Evolutionary conservation across 2,329 filamentous ascomycete species (phyloP), one percentile per base, ranked within the genome.

Genomic region (Talaromyces rugulosus): DNA sequence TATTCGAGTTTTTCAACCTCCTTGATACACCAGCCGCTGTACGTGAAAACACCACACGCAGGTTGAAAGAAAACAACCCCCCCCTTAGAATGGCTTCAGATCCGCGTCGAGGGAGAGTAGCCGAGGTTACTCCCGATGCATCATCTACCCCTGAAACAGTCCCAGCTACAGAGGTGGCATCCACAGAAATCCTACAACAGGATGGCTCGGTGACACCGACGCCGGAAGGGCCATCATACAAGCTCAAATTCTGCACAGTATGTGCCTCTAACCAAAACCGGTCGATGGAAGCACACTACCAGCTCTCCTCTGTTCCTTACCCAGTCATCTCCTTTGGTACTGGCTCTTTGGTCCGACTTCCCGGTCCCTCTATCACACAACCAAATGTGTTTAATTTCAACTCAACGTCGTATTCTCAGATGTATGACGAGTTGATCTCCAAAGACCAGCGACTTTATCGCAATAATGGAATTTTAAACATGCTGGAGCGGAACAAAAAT

Each of bases 201-300:
- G 58, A 69, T 58, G 56, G 60, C 44, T 31, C 65, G 14, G 31
- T 55, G 12, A 9, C 53, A 28, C 64, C 63, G 42, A 54, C 59
- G 30, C 62, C 61, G 58, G 62, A 57, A 53, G 62, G 55, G 65
- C 44, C 67, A n/a, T 85, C 83, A 58, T 96, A 88, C 83, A 96
- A 95, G 78, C 85, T 99, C 65, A 96, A 91, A 73, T 97, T 98
- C 78, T 97, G 93, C 81, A 98, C 95, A 2, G 94, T 99, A n/a
- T 99, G 95, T 78, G 95, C 95, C 7, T 96, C 92, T 71, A 99
- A 99, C 71, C 92, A 99, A 77, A 99, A 99, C 73, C 88, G 95
- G 87, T 96, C 91, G n/a, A 98, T 99, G 95, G 95, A 98, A 83
- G 94, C 94, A n/a, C 95, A 99, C 77, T 86, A 97, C 31, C 91